Evolutionary conservation across 768 basidiomycete species (phyloP).

Genomic region (Termitomyces sp.): DNA sequence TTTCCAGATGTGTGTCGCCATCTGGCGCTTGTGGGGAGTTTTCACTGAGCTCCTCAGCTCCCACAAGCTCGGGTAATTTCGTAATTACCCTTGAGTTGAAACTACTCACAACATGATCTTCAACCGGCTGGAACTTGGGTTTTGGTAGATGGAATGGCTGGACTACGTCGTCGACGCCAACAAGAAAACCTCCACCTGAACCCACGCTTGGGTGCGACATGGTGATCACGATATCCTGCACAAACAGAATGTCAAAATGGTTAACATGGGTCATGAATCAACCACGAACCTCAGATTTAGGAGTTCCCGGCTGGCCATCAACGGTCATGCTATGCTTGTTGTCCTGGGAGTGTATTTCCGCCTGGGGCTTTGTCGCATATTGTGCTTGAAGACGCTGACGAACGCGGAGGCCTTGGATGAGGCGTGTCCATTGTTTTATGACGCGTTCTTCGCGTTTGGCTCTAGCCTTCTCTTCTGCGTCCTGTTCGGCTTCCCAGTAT

Average conservation of each 20-base stretch:
- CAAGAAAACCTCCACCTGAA: slow-evolving; percentile 62
- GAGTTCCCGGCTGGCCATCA: background rate
- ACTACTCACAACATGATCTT: slow-evolving; percentile 13
- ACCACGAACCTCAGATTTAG: slow-evolving; percentile 3
- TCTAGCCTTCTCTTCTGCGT: slow-evolving; percentile 72
- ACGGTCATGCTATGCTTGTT: background rate
- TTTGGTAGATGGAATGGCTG: slow-evolving; percentile 69
- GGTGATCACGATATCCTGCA: slow-evolving; percentile 14
- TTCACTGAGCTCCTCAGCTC: background rate
- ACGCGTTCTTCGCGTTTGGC: slow-evolving; percentile 75
- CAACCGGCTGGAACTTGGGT: slow-evolving; percentile 43
- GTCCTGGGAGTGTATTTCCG: slow-evolving; percentile 13
- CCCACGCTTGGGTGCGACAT: slow-evolving; percentile 17
- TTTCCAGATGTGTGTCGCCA: slow-evolving; percentile 30
- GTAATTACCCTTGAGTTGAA: background rate
- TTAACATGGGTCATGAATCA: background rate
- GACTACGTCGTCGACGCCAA: slow-evolving; percentile 69
- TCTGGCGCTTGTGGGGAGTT: slow-evolving; percentile 12
- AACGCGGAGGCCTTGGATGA: slow-evolving; percentile 87
- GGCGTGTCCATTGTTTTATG: slow-evolving; percentile 82
- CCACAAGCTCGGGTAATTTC: background rate
- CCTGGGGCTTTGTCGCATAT: slow-evolving; percentile 44
- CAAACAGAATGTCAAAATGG: slow-evolving; percentile 1
- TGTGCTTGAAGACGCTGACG: slow-evolving; percentile 78
- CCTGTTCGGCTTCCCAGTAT: slow-evolving; percentile 77